Evolutionary conservation across 768 basidiomycete species (phyloP).

Genomic region (Tulasnella sp.): DNA sequence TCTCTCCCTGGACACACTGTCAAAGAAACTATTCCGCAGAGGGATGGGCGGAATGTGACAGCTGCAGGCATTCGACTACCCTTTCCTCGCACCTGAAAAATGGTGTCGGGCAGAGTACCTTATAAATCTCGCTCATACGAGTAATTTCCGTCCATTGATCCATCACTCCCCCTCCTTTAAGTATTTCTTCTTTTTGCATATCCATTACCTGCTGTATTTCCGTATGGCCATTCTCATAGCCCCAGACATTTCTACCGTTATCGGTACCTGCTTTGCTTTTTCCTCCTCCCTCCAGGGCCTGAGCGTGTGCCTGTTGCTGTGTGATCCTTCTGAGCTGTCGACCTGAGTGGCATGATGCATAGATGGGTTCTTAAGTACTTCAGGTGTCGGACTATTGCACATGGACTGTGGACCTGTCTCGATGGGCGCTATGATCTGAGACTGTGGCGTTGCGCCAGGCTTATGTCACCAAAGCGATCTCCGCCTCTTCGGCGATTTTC

Average conservation of each 20-base stretch:
- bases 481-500: background rate
- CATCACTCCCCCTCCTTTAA: background rate
- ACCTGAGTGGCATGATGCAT: no score
- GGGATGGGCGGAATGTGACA: no score
- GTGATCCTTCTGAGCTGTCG: no score
- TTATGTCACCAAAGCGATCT: background rate
- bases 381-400: no score
- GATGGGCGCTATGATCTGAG: background rate
- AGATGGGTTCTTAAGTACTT: no score
- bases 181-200: background rate
- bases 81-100: background rate
- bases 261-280: no score
- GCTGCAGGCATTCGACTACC: no score
- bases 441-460: background rate
- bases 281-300: background rate
- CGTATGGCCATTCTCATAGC: background rate
- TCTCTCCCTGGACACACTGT: no score
- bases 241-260: background rate
- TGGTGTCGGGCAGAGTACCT: background rate
- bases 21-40: no score
- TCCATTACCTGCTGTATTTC: background rate
- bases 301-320: no score
- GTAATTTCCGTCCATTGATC: background rate
- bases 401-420: background rate
- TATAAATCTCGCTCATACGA: background rate